Evolutionary conservation across 1,284 basidiomycete genomes (phyloP), one percentile per base, ranked within the genome.

Genomic region (Mycocalia duriaeana): DNA sequence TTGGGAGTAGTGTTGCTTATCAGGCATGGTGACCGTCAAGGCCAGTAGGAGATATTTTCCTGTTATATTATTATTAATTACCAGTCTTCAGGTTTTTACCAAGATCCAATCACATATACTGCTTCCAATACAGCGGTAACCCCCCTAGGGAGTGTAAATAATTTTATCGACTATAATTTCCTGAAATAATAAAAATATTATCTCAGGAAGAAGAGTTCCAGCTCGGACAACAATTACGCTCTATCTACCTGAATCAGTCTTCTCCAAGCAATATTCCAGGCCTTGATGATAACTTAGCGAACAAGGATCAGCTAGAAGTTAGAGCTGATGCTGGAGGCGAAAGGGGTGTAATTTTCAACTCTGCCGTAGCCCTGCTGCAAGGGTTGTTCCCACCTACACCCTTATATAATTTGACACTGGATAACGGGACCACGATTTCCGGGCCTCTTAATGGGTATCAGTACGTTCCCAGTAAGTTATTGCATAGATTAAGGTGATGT

Each of bases 241-340:
- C 69, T 5, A 65, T 78, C 25, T 94, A 94, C 65, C 62, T 90
- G 46, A 72, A 79, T 51, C 47, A 70, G 2, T 67, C 73, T 1
- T 83, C 83, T 2, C 59, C 77, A 0, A 76, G 73, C 4, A 73
- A 73, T 50, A 85, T 93, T 50, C 61, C 70, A 5, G 80, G 76
- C 0, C 68, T 91, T 55, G 75, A 72, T 55, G 67, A 66, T 14
- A 71, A 74, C 13, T 65, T 85, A 38, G 79, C 81, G 20, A 65
- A 81, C 56, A 66, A 73, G 43, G 60, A 63, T 13, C 76, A 85
- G 61, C 53, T 73, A 25, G 70, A 73, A 50, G 75, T 85, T 49
- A 75, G 76, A 19, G 86, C 87, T 16, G 88, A 91, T 64, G 81
- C 79, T 35, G 89, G 86, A 24, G 87, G 81, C 18, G 90, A 92